Percentiles rank a stretch among this genome's conserved stretches.
Conservation (phyloP, 768 basidiomycete genomes). For the Tephrocybe rancida region DNA sequence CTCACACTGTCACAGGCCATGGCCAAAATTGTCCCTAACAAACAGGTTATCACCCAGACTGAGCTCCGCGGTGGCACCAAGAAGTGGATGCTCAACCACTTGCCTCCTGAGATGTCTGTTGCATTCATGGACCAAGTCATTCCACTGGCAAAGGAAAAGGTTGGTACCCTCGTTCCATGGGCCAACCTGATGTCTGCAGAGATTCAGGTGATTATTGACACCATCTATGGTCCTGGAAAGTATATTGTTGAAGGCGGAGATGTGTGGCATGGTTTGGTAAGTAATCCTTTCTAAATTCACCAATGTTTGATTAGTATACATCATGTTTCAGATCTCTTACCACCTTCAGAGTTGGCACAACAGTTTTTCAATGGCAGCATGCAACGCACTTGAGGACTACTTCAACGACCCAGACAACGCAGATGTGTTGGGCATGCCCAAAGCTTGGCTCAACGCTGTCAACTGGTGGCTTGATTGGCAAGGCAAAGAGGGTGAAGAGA, state of each 20-base stretch:
- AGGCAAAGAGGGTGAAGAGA: not conserved
- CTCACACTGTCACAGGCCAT: not conserved
- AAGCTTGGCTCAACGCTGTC: not conserved
- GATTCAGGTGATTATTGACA: conserved; percentile 7
- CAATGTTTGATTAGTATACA: not conserved
- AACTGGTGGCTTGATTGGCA: not conserved
- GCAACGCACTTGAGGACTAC: conserved; percentile 3
- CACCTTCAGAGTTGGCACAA: conserved; percentile 19
- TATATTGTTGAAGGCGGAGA: conserved; percentile 14
- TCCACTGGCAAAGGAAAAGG: conserved; percentile 13
- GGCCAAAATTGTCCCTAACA: not conserved
- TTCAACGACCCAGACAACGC: conserved; percentile 1
- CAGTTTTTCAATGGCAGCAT: conserved; percentile 12
- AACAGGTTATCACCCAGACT: conserved; percentile 7
- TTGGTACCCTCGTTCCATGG: conserved; percentile 7
- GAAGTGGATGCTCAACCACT: conserved; percentile 18
- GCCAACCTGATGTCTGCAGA: not conserved
- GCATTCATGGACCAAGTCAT: conserved; percentile 9
- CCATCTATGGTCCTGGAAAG: conserved; percentile 5
- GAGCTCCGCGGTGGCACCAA: conserved; percentile 11
- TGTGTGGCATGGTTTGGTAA: conserved; percentile 20
- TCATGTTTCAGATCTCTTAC: conserved; percentile 13
- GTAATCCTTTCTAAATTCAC: not conserved
- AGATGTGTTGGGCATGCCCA: not conserved
- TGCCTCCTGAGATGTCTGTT: conserved; percentile 5